These are phyloP conservation scores for Logfia minima DNA, from an alignment of 129 eudicot genomes.

Conservation along the genomic window DNA sequence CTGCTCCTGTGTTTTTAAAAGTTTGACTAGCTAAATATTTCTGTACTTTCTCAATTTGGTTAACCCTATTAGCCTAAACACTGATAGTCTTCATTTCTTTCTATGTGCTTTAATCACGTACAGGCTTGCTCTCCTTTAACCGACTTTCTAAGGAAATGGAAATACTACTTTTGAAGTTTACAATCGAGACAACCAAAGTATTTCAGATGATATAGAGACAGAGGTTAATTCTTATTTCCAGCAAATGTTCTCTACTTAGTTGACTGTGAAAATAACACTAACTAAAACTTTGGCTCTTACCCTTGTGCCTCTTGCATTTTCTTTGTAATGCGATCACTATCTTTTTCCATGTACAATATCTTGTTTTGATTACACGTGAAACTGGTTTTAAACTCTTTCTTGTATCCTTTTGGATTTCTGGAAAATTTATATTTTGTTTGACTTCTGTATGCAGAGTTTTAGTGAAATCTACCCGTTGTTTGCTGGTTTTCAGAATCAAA, in stretches of 20 bases:
- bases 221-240: constrained; percentile 81
- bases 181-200: constrained; percentile 53
- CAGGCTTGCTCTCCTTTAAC: constrained; percentile 44
- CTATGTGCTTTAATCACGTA: constrained; percentile 71
- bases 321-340: too few species aligned
- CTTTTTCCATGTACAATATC: too few species aligned
- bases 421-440: too few species aligned
- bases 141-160: constrained; percentile 42
- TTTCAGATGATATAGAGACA: constrained; percentile 69
- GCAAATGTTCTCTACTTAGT: constrained; percentile 65
- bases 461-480: too few species aligned
- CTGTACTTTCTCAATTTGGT: constrained; percentile 10
- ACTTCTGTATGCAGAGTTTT: too few species aligned
- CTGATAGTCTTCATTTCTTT: constrained; percentile 5
- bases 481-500: too few species aligned
- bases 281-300: too few species aligned
- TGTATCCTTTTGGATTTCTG: too few species aligned
- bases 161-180: constrained; percentile 43
- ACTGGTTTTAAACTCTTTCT: too few species aligned
- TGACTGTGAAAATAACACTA: constrained; percentile 26
- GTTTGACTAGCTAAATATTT: constrained; percentile 30
- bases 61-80: neutral
- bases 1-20: constrained; percentile 62
- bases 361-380: too few species aligned
- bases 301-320: too few species aligned